These are phyloP conservation scores for Penicillium hesseltinei DNA, from an alignment of 2,329 filamentous ascomycete species.

Conservation along the genomic window DNA sequence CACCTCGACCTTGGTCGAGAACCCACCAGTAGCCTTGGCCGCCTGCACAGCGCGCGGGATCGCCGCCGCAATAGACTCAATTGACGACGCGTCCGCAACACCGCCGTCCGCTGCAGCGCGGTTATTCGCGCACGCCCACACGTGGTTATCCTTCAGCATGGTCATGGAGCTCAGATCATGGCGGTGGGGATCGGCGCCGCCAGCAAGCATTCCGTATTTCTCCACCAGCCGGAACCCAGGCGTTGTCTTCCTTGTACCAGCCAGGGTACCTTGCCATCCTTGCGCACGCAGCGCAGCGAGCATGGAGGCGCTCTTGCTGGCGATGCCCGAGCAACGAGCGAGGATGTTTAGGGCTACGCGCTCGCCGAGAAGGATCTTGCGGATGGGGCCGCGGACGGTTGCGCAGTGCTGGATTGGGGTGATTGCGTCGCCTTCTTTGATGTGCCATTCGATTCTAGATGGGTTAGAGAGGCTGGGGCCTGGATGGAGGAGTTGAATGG, in stretches of 20 bases:
- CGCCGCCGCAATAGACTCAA: conserved; percentile 50
- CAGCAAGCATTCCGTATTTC: conserved; percentile 96
- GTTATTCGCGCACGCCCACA: conserved; percentile 73
- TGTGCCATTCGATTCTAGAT: conserved; percentile 76
- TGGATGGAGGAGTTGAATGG: no score
- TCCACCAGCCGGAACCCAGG: conserved; percentile 93
- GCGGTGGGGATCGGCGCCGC: conserved; percentile 85
- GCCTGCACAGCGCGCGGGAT: conserved; percentile 83
- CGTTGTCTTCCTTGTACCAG: conserved; percentile 94
- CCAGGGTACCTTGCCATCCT: conserved; percentile 80
- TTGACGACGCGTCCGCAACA: conserved; percentile 12
- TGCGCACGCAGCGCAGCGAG: conserved; percentile 54
- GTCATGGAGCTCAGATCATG: conserved; percentile 93
- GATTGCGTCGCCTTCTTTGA: conserved; percentile 70
- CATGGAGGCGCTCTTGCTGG: conserved; percentile 58
- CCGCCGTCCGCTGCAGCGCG: conserved; percentile 23
- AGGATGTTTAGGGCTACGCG: conserved; percentile 88
- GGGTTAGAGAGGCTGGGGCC: background rate
- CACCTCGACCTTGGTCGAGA: conserved; percentile 91
- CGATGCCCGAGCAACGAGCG: conserved; percentile 86
- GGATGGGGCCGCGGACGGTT: conserved; percentile 79
- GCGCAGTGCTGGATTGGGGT: conserved; percentile 67
- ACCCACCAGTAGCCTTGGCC: conserved; percentile 80
- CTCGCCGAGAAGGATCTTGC: conserved; percentile 85
- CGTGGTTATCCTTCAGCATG: conserved; percentile 99